phyloP scores from a whole-genome alignment of 1,139 yeast species.

The Candida labiduridarum region DNA sequence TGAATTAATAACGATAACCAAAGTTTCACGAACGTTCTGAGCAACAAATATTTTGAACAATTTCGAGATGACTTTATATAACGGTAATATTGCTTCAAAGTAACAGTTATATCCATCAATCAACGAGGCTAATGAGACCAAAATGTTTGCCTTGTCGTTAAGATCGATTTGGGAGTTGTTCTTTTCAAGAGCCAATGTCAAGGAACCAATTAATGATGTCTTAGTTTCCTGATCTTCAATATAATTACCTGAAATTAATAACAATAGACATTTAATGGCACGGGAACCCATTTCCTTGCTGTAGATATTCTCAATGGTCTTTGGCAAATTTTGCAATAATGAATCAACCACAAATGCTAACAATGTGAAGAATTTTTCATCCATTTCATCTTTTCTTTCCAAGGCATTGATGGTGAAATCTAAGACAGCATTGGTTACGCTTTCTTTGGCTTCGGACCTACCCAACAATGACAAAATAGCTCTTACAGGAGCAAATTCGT shows the following conservation, averaged over 20 bases:
- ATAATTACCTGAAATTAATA: conserved; percentile 61
- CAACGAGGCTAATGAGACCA: conserved; percentile 59
- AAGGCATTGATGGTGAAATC: conserved; percentile 54
- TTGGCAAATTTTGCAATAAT: conserved; percentile 53
- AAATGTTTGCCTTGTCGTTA: conserved; percentile 58
- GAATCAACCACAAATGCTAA: conserved; percentile 60
- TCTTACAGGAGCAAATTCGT: conserved; percentile 55
- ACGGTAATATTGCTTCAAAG: conserved; percentile 52
- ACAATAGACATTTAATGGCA: conserved; percentile 54
- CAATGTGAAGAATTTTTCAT: conserved; percentile 48
- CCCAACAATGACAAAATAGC: conserved; percentile 60
- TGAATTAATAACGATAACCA: conserved; percentile 60
- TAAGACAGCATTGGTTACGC: conserved; percentile 60
- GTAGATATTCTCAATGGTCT: conserved; percentile 43
- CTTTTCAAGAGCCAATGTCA: conserved; percentile 64
- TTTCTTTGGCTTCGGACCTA: conserved; percentile 62
- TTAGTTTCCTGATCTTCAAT: conserved; percentile 62
- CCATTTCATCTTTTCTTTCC: conserved; percentile 35
- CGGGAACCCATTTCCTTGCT: conserved; percentile 54
- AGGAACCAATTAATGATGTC: conserved; percentile 55
- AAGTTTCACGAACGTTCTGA: conserved; percentile 57
- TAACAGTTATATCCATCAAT: conserved; percentile 56
- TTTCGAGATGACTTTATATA: conserved; percentile 59
- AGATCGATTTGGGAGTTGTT: conserved; percentile 57
- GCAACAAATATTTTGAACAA: conserved; percentile 63